These are phyloP conservation scores for Colletotrichum orbiculare DNA, from an alignment of 2,329 filamentous ascomycete genomes.

Conservation along the genomic window DNA sequence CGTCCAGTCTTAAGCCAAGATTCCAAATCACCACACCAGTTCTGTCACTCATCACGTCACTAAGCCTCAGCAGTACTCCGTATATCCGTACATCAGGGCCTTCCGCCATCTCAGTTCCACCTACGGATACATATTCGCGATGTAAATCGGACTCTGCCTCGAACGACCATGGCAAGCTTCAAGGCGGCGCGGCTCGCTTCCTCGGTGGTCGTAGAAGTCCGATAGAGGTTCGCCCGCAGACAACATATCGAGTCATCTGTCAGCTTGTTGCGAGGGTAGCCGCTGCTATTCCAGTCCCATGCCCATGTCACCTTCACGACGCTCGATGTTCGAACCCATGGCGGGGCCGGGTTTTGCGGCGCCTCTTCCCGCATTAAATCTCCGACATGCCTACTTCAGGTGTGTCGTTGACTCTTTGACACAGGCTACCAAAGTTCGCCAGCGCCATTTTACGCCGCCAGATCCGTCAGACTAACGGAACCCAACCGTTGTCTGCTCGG, in stretches of 20 bases:
- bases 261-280: neutral
- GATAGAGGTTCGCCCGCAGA: too few relatives aligned
- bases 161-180: too few relatives aligned
- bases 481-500: too few relatives aligned
- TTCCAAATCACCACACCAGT: neutral
- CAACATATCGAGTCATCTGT: neutral
- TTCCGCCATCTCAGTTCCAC: too few relatives aligned
- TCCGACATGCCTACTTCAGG: constrained; percentile 16
- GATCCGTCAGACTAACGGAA: neutral
- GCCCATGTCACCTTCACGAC: neutral
- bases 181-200: too few relatives aligned
- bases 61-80: too few relatives aligned
- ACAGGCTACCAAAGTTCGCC: neutral
- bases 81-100: too few relatives aligned
- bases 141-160: too few relatives aligned
- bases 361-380: constrained; percentile 20
- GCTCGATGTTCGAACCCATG: constrained; percentile 7
- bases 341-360: constrained; percentile 3
- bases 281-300: neutral
- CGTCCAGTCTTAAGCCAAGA: neutral
- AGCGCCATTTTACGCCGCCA: constrained; percentile 18
- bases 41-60: too few relatives aligned
- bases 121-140: too few relatives aligned
- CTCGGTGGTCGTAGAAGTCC: too few relatives aligned
- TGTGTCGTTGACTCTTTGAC: constrained; percentile 8